Evolutionary conservation across 352 stramenopile genomes (phyloP).

Genomic region (Globisporangium barbulae): DNA sequence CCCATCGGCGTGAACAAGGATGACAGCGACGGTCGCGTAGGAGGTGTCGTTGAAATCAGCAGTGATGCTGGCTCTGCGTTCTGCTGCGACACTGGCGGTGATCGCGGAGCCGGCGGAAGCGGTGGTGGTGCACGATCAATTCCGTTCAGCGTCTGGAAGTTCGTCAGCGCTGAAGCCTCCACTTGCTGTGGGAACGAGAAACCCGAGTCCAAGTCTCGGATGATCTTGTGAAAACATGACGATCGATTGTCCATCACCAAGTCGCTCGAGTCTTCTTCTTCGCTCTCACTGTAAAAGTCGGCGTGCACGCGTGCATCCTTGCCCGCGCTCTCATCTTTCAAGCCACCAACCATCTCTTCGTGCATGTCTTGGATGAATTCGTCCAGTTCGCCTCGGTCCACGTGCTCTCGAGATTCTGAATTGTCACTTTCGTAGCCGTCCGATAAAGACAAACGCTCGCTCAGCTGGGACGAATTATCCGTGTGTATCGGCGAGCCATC

Average conservation of each 20-base stretch:
- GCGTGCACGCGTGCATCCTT: conserved; percentile 7
- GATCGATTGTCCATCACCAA: conserved; percentile 14
- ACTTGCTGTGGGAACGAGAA: conserved; percentile 53
- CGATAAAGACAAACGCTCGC: conserved; percentile 20
- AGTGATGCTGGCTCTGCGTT: not conserved
- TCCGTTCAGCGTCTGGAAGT: conserved; percentile 19
- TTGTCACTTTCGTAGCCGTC: conserved; percentile 31
- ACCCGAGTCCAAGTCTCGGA: conserved; percentile 51
- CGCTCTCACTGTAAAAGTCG: conserved; percentile 23
- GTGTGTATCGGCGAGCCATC: conserved; percentile 28
- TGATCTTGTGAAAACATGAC: conserved; percentile 41
- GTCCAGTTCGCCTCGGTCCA: conserved; percentile 27
- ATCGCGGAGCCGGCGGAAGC: conserved; percentile 20
- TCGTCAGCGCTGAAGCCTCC: conserved; percentile 25
- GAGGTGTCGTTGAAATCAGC: conserved; percentile 10
- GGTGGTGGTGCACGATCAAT: not conserved
- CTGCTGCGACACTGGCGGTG: conserved; percentile 7
- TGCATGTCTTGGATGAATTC: conserved; percentile 24
- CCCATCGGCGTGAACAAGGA: conserved; percentile 30
- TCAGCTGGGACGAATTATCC: conserved; percentile 27
- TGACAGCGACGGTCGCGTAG: conserved; percentile 29
- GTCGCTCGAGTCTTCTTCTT: conserved; percentile 17
- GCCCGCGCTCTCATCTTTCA: not conserved
- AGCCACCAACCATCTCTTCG: conserved; percentile 9
- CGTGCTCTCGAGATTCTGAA: conserved; percentile 15